Evolutionary conservation across 2,329 filamentous ascomycete genomes (phyloP).

Genomic region (Monilinia vaccinii-corymbosi): DNA sequence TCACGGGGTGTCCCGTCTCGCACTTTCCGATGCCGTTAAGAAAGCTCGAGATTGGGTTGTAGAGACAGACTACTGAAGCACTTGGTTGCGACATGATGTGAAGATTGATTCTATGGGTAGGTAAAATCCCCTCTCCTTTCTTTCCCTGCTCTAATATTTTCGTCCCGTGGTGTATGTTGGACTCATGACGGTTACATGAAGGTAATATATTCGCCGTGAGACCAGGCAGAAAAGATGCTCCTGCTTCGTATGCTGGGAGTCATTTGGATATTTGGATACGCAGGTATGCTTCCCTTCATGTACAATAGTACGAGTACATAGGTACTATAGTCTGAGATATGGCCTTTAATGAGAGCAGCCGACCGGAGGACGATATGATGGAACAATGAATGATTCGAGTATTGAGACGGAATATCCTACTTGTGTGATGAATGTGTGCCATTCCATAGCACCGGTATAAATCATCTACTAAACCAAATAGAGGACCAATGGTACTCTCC

Average conservation of each 20-base stretch:
- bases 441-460: no score
- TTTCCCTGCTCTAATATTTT: not conserved
- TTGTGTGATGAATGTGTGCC: constrained; percentile 19
- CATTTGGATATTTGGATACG: constrained; percentile 61
- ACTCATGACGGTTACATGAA: not conserved
- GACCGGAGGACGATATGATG: constrained; percentile 58
- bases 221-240: constrained; percentile 48
- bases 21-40: constrained; percentile 64
- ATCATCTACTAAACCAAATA: constrained; percentile 36
- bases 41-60: constrained; percentile 33
- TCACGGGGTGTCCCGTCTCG: constrained; percentile 68
- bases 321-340: constrained; percentile 27
- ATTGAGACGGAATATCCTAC: constrained; percentile 53
- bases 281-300: constrained; percentile 30
- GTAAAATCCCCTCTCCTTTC: not conserved
- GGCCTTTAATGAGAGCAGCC: constrained; percentile 42
- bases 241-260: constrained; percentile 60
- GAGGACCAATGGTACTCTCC: constrained; percentile 10
- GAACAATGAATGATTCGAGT: constrained; percentile 57
- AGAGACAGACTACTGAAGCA: not conserved
- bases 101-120: constrained; percentile 1
- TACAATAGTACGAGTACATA: accelerated
- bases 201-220: constrained; percentile 66
- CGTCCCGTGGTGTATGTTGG: not conserved
- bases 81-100: constrained; percentile 1